phyloP scores from a whole-genome alignment of 2,329 filamentous ascomycete genomes.

The Aspergillus aculeatinus region DNA sequence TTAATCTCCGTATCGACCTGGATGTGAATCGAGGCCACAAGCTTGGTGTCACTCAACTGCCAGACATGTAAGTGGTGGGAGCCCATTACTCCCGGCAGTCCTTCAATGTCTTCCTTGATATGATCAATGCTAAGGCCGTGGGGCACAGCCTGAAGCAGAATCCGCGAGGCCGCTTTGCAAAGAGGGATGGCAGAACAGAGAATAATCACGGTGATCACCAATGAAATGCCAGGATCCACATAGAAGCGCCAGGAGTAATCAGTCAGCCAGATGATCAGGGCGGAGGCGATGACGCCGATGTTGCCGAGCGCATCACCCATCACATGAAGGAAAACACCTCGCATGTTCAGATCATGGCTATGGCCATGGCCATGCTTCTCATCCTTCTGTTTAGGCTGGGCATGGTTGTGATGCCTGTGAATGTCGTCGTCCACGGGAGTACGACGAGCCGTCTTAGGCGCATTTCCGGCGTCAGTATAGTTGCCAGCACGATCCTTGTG shows the following conservation, averaged over 20 bases:
- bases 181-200: constrained; percentile 53
- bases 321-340: constrained; percentile 67
- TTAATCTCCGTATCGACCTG: constrained; percentile 89
- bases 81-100: constrained; percentile 78
- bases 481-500: constrained; percentile 42
- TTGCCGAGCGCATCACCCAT: constrained; percentile 50
- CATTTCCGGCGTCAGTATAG: constrained; percentile 33
- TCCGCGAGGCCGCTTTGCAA: constrained; percentile 61
- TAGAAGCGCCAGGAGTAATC: constrained; percentile 79
- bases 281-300: constrained; percentile 57
- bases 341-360: constrained; percentile 78
- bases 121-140: constrained; percentile 84
- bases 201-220: constrained; percentile 83
- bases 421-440: constrained; percentile 34
- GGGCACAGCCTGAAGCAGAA: constrained; percentile 90
- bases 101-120: constrained; percentile 86
- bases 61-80: constrained; percentile 97
- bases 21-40: constrained; percentile 90
- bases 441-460: constrained; percentile 11
- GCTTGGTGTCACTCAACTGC: constrained; percentile 93
- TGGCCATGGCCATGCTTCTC: constrained; percentile 55
- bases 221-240: constrained; percentile 85
- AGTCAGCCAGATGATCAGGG: constrained; percentile 88
- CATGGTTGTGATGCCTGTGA: constrained; percentile 76
- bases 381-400: constrained; percentile 63